Conservation (phyloP, 2,329 filamentous ascomycete species). For the Lasiodiplodia hormozganensis region DNA sequence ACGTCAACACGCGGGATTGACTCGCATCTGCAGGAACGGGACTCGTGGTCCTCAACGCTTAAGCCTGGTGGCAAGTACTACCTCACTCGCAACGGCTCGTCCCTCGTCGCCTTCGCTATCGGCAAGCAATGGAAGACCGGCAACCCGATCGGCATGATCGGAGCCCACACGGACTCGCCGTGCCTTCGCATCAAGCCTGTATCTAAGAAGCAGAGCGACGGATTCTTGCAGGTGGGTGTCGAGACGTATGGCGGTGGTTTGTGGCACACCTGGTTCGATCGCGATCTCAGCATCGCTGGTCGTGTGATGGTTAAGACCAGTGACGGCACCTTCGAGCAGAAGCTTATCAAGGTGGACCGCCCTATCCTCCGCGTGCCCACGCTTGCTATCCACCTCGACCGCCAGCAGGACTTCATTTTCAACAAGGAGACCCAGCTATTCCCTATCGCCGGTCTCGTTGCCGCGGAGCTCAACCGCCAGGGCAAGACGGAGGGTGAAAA, state of each 20-base stretch:
- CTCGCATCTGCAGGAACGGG: slow-evolving; percentile 69
- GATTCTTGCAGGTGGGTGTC: slow-evolving; percentile 92
- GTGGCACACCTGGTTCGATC: slow-evolving; percentile 98
- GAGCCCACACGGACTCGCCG: slow-evolving; percentile 94
- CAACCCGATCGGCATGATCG: slow-evolving; percentile 89
- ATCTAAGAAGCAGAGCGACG: slow-evolving; percentile 84
- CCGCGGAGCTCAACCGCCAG: slow-evolving; percentile 84
- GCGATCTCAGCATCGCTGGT: slow-evolving; percentile 89
- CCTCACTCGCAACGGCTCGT: slow-evolving; percentile 90
- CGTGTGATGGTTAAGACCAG: slow-evolving; percentile 80
- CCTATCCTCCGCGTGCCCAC: slow-evolving; percentile 93
- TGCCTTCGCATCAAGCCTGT: slow-evolving; percentile 93
- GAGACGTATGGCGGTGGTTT: slow-evolving; percentile 97
- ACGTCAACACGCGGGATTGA: slow-evolving; percentile 14
- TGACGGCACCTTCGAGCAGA: slow-evolving; percentile 78
- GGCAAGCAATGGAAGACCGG: slow-evolving; percentile 90
- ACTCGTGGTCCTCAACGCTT: slow-evolving; percentile 82
- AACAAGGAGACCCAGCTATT: slow-evolving; percentile 98
- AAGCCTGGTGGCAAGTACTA: slow-evolving; percentile 94
- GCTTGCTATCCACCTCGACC: slow-evolving; percentile 91
- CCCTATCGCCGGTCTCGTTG: slow-evolving; percentile 86
- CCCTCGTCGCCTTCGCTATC: slow-evolving; percentile 90
- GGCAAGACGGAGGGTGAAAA: slow-evolving; percentile 60
- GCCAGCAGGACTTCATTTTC: slow-evolving; percentile 83
- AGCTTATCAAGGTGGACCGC: slow-evolving; percentile 86